These are phyloP conservation scores for Xylaria palmicola DNA, from an alignment of 495 filamentous ascomycete genomes.

Conservation along the genomic window DNA sequence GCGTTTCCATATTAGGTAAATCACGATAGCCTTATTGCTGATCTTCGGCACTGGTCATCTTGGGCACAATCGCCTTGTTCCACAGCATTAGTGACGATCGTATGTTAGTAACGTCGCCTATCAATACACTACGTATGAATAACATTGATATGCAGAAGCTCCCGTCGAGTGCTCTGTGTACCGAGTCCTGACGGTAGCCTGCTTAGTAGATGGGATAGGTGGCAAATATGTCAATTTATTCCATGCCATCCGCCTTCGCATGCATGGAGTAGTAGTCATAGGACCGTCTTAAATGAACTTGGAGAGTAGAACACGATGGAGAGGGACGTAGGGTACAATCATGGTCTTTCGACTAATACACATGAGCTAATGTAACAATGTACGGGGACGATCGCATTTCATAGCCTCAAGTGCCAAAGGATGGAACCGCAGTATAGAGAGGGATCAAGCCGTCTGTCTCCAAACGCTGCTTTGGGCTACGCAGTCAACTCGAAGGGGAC, in stretches of 20 bases:
- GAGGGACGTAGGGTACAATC: background rate
- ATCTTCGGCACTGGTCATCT: too few relatives aligned
- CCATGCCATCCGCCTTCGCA: slow-evolving; percentile 1
- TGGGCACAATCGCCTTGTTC: too few relatives aligned
- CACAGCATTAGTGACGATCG: too few relatives aligned
- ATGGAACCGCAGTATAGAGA: background rate
- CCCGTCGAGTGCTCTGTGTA: too few relatives aligned
- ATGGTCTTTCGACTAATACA: background rate
- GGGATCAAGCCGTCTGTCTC: background rate
- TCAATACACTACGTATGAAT: too few relatives aligned
- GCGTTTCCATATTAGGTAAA: background rate
- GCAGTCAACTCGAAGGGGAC: background rate
- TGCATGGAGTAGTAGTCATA: slow-evolving; percentile 17
- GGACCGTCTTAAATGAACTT: background rate
- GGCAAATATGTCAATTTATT: background rate
- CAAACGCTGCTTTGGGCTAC: background rate
- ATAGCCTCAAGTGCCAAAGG: background rate
- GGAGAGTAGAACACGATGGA: background rate
- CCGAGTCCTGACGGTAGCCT: too few relatives aligned
- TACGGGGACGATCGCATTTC: background rate
- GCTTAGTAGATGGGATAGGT: too few relatives aligned
- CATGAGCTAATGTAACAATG: background rate
- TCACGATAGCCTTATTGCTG: too few relatives aligned
- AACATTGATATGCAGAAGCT: too few relatives aligned
- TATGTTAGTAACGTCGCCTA: too few relatives aligned